Evolutionary conservation across 495 filamentous ascomycete genomes (phyloP), one percentile per base, ranked within the genome.

Genomic region (Penicillium ochrochloron): DNA sequence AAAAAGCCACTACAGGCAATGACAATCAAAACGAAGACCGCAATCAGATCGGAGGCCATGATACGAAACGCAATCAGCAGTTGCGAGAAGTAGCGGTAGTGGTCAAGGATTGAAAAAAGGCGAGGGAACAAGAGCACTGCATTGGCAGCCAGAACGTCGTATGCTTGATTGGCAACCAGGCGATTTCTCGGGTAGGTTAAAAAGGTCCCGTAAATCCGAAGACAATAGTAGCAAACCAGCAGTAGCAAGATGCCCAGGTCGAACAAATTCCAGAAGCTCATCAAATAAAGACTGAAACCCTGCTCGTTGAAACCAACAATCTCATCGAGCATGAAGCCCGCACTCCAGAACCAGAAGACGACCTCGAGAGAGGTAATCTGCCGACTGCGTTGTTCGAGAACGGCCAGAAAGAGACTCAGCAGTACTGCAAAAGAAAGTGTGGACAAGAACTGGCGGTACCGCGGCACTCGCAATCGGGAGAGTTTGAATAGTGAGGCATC

Each of bases 181-280:
- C 90, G 80, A 59, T 82, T 84, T 23, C 82, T 75, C 10, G 85
- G 82, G 64, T 91, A 89, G 5, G 91, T 85, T 64, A 95, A 80
- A 51, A 95, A 84, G 48, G 96, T 86, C 15, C 93, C 92, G 69
- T 94, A 94, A 29, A 96, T 80, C 50, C 94, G 88, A 79, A 98
- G 86, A 66, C 88, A 89, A 72, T 96, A 97, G 74, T 96, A 97
- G 34, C 90, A 86, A 67, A 94, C 86, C 63, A 97, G 86, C 39
- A 97, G 82, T n/a, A 95, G 74, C 54, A 97, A 75, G 60, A 96
- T 96, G 6, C 92, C 92, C 44, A 97, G 77, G 69, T 97, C 94
- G 71, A 97, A 96, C 21, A 93, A 83, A 73, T 97, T 97, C 94
- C 94, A 97, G 73, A 97, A 92, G 73, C 92, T 96, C 89, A 97